These are phyloP conservation scores for Lasiosphaeris hirsuta DNA, from an alignment of 495 filamentous ascomycete genomes.

Conservation along the genomic window DNA sequence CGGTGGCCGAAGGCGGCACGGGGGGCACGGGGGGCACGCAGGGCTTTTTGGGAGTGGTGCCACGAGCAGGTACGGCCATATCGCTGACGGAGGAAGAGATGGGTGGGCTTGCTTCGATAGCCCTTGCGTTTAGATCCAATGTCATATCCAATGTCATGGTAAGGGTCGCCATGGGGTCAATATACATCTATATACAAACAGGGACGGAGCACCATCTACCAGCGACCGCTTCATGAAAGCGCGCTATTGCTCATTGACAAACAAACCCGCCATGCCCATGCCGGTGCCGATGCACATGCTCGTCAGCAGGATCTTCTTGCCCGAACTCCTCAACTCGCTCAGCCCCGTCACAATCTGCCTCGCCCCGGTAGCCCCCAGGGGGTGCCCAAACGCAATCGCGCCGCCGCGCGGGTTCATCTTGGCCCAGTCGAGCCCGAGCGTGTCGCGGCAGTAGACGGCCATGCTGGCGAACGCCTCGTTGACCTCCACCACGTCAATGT, in stretches of 20 bases:
- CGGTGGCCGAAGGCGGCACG: too few relatives aligned
- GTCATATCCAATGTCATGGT: too few relatives aligned
- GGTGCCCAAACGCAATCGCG: slow-evolving; percentile 76
- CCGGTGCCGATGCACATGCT: slow-evolving; percentile 87
- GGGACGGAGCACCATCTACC: too few relatives aligned
- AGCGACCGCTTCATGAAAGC: too few relatives aligned
- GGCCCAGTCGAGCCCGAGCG: slow-evolving; percentile 68
- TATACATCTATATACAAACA: too few relatives aligned
- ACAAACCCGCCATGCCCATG: slow-evolving; percentile 78
- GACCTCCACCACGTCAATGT: slow-evolving; percentile 87
- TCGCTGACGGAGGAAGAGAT: too few relatives aligned
- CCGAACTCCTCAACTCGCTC: slow-evolving; percentile 71
- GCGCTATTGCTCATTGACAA: slow-evolving; percentile 68
- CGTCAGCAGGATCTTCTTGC: slow-evolving; percentile 79
- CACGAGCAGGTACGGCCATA: too few relatives aligned
- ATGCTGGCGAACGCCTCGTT: slow-evolving; percentile 98
- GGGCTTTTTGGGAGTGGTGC: too few relatives aligned
- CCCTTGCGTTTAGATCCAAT: too few relatives aligned
- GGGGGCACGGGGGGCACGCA: too few relatives aligned
- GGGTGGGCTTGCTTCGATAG: too few relatives aligned
- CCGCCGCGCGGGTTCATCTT: slow-evolving; percentile 91
- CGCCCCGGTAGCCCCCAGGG: slow-evolving; percentile 75
- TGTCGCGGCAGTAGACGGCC: slow-evolving; percentile 87
- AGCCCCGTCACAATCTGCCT: slow-evolving; percentile 82
- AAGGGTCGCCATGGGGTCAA: too few relatives aligned